Conservation (phyloP, 2,329 filamentous ascomycete species). For the Pseudogymnoascus sp. region DNA sequence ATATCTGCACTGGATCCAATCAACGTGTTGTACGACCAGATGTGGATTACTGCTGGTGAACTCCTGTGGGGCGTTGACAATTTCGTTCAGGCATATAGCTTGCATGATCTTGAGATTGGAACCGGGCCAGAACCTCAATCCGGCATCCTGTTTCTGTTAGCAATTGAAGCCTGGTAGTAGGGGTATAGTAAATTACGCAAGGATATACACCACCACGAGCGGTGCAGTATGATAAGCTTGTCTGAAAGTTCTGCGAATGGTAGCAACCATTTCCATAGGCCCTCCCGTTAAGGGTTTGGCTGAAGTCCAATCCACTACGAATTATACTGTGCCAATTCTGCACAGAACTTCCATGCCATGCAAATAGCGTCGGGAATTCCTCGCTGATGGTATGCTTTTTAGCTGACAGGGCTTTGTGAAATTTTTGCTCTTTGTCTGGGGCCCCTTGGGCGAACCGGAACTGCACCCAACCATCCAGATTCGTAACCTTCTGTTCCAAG, state of each 20-base stretch:
- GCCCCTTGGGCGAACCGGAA: slow-evolving; percentile 85
- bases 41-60: slow-evolving; percentile 51
- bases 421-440: slow-evolving; percentile 75
- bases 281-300: slow-evolving; percentile 54
- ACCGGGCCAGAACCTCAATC: slow-evolving; percentile 47
- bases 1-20: slow-evolving; percentile 89
- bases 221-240: slow-evolving; percentile 36
- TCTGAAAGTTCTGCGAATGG: slow-evolving; percentile 54
- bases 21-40: slow-evolving; percentile 64
- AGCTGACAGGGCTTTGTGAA: slow-evolving; percentile 53
- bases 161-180: slow-evolving; percentile 5
- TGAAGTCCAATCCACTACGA: slow-evolving; percentile 70
- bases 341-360: slow-evolving; percentile 75
- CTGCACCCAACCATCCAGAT: slow-evolving; percentile 62
- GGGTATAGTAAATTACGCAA: background rate
- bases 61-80: slow-evolving; percentile 63
- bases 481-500: slow-evolving; percentile 41
- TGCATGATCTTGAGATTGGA: slow-evolving; percentile 52
- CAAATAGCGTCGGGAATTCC: slow-evolving; percentile 62
- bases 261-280: slow-evolving; percentile 76
- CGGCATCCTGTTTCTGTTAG: slow-evolving; percentile 11
- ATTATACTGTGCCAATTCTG: slow-evolving; percentile 87
- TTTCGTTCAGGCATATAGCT: slow-evolving; percentile 73
- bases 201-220: background rate
- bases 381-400: slow-evolving; percentile 28